Evolutionary conservation across 345 rosid genomes (phyloP), one percentile per base, ranked within the genome.

Genomic region (Corchorus olitorius): DNA sequence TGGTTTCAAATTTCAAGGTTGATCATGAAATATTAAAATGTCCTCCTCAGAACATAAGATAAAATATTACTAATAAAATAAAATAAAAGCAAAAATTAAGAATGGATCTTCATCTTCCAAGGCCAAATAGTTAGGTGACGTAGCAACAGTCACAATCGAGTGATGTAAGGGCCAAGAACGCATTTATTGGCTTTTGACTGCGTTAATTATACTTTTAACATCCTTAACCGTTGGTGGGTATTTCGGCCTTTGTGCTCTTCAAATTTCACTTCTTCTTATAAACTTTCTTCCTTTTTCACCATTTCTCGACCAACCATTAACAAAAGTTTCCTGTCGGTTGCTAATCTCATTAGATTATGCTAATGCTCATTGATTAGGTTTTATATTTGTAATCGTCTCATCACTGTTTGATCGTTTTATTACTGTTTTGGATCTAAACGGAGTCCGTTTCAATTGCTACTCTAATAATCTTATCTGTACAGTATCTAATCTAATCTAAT

Each of bases 131-230:
- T 4, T 20, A 22, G 19, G 39, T 67, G 56, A 67, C 19, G 72
- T 15, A 68, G 20, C 12, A 6, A 22, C 14, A 33, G 72, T 68
- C 56, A 68, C 37, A 66, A 65, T 54, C 12, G 39, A 67, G 71
- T 67, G 71, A 67, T 20, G 71, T 6, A 46, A 20, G 55, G 65
- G 3, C 16, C 16, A 41, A 41, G 22, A n/a, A 14, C 50, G 45
- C 22, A 65, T 65, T 41, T 41, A 41, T 17, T 8, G 48, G 67
- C 19, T 37, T 63, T 63, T 2, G 16, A 59, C 16, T 59, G 64
- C 39, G 15, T 41, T 39, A 41, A 65, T 65, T 20, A 2, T 48
- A 10, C 6, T 45, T 45, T 65, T 4, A 43, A 15, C 39, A 27
- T 59, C 6, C 17, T 11, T 6, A 60, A 33, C 65, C 65, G 39